These are phyloP conservation scores for Syzygium grande DNA, from an alignment of 345 rosid genomes.

Conservation along the genomic window DNA sequence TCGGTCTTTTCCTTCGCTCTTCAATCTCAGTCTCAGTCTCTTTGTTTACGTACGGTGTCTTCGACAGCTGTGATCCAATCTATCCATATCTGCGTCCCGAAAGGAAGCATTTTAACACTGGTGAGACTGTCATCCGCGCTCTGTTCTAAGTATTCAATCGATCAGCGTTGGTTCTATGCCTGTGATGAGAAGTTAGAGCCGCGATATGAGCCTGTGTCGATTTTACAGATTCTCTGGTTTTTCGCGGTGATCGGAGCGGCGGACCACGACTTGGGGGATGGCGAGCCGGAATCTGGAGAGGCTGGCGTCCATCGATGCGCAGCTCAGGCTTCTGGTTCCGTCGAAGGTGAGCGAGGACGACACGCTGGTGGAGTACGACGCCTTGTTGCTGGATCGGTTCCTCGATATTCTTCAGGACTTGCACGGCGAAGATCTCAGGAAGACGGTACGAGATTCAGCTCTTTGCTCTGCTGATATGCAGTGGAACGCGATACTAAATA, in stretches of 20 bases:
- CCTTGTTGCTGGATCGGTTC: conserved; percentile 87
- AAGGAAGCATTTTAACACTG: background rate
- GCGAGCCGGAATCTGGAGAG: conserved; percentile 60
- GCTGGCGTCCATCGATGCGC: conserved; percentile 95
- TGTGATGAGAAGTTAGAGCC: background rate
- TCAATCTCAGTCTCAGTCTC: background rate
- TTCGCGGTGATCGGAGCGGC: background rate
- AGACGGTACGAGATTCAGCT: conserved; percentile 42
- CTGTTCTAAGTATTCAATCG: background rate
- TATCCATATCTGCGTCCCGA: background rate
- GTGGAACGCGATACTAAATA: accelerated
- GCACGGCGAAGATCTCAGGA: conserved; percentile 93
- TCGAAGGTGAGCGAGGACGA: conserved; percentile 91
- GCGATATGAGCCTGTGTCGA: background rate
- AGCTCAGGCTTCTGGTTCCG: conserved; percentile 78
- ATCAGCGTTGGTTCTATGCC: too few species aligned
- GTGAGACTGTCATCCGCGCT: too few species aligned
- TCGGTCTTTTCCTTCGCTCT: background rate
- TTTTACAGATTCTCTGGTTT: background rate
- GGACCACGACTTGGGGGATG: conserved; percentile 23
- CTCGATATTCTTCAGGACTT: conserved; percentile 93
- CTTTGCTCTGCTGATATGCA: background rate
- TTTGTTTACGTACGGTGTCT: background rate
- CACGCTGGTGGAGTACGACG: conserved; percentile 90
- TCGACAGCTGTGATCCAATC: background rate